A percentile compares a stretch with the other conserved stretches of the same genome.
Evolutionary conservation across 2,329 filamentous ascomycete species (phyloP).

Genomic region (Cladosporium halotolerans): DNA sequence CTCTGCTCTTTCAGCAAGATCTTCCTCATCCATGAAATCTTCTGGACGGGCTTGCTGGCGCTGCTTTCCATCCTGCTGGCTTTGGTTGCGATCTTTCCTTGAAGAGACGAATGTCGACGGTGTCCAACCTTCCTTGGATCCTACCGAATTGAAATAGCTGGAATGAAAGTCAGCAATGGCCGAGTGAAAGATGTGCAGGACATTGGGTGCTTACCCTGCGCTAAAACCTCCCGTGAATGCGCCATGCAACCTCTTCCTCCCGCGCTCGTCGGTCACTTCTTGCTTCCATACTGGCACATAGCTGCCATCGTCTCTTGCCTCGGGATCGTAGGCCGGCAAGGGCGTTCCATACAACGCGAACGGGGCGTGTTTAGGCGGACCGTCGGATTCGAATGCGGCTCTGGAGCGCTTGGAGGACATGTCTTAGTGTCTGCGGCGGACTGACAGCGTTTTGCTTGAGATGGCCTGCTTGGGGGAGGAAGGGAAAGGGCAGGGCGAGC

Average conservation of each 20-base stretch:
- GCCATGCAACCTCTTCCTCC: slow-evolving; percentile 84
- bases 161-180: slow-evolving; percentile 14
- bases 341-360: slow-evolving; percentile 80
- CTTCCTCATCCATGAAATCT: slow-evolving; percentile 98
- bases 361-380: slow-evolving; percentile 53
- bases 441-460: slow-evolving; percentile 24
- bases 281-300: slow-evolving; percentile 98
- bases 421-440: slow-evolving; percentile 22
- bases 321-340: slow-evolving; percentile 68
- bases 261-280: slow-evolving; percentile 88
- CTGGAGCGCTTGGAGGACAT: slow-evolving; percentile 80
- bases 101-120: slow-evolving; percentile 90
- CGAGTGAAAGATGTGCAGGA: background rate
- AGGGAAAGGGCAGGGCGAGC: slow-evolving; percentile 4
- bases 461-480: slow-evolving; percentile 11
- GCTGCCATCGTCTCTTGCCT: slow-evolving; percentile 79
- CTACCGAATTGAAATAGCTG: slow-evolving; percentile 96
- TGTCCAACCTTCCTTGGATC: slow-evolving; percentile 96
- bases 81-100: slow-evolving; percentile 66
- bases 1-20: slow-evolving; percentile 80
- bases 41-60: slow-evolving; percentile 65
- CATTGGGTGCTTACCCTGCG: slow-evolving; percentile 63
- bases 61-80: slow-evolving; percentile 36
- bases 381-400: slow-evolving; percentile 69
- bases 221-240: slow-evolving; percentile 96